Evolutionary conservation across 768 basidiomycete species (phyloP).

Genomic region (Calocera viscosa): DNA sequence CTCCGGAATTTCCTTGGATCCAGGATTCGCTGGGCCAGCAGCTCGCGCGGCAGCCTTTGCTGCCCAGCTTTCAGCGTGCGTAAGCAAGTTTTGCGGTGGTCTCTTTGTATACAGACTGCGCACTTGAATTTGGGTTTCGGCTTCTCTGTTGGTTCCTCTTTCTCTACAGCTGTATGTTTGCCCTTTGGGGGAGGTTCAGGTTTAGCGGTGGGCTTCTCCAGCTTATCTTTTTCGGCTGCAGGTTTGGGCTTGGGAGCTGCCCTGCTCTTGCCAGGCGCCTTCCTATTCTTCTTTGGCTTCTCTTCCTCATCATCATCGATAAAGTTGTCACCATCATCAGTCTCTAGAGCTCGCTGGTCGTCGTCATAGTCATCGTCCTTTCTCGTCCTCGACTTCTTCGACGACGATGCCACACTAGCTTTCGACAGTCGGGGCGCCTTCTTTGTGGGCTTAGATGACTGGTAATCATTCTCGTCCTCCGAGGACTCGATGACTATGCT

Average conservation of each 20-base stretch:
- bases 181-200: background rate
- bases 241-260: slow-evolving; percentile 16
- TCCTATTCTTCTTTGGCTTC: slow-evolving; percentile 12
- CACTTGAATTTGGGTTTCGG: slow-evolving; percentile 32
- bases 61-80: slow-evolving; percentile 20
- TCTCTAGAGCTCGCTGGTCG: background rate
- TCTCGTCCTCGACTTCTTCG: slow-evolving; percentile 10
- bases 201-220: slow-evolving; percentile 16
- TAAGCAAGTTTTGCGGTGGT: no score
- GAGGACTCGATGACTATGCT: slow-evolving; percentile 8
- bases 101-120: no score
- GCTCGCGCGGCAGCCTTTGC: slow-evolving; percentile 50
- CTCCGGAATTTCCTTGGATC: slow-evolving; percentile 45
- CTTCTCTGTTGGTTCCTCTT: slow-evolving; percentile 19
- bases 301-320: slow-evolving; percentile 15
- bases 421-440: slow-evolving; percentile 18
- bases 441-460: slow-evolving; percentile 9
- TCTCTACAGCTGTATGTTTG: slow-evolving; percentile 9
- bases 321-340: slow-evolving; percentile 11
- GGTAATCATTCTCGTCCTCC: slow-evolving; percentile 9
- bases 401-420: slow-evolving; percentile 16
- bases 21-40: slow-evolving; percentile 38
- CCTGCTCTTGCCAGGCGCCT: slow-evolving; percentile 18
- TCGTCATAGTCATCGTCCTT: background rate
- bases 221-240: slow-evolving; percentile 17